Conservation (phyloP, 305 asterid species). For the Salvia sclarea region DNA sequence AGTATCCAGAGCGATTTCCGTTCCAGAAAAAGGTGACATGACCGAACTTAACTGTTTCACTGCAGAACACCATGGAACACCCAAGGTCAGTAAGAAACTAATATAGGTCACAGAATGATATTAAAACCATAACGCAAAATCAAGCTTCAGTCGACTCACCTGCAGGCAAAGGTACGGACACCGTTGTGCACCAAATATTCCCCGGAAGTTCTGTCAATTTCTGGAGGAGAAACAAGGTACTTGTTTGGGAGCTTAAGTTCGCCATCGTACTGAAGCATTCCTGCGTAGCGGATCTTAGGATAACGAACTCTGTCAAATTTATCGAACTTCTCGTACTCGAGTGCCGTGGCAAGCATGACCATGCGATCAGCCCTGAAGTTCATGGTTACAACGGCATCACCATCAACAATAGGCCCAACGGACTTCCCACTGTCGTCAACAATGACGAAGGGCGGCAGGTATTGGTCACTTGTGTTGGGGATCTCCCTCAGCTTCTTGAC, state of each 20-base stretch:
- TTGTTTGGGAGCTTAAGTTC: slow-evolving; percentile 87
- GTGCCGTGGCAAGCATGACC: slow-evolving; percentile 92
- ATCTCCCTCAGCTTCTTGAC: slow-evolving; percentile 78
- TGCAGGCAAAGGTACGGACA: slow-evolving; percentile 88
- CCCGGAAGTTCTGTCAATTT: slow-evolving; percentile 93
- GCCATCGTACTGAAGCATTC: slow-evolving; percentile 98
- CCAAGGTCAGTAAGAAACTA: neutral
- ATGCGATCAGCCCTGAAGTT: slow-evolving; percentile 97
- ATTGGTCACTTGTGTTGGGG: slow-evolving; percentile 72
- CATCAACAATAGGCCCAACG: slow-evolving; percentile 91
- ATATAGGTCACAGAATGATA: neutral
- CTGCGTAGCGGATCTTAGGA: slow-evolving; percentile 88
- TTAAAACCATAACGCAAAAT: neutral
- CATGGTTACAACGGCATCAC: slow-evolving; percentile 93
- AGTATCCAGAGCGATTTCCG: slow-evolving; percentile 94
- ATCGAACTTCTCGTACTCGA: slow-evolving; percentile 76
- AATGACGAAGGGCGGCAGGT: slow-evolving; percentile 87
- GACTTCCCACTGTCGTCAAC: slow-evolving; percentile 82
- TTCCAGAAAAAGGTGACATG: slow-evolving; percentile 99
- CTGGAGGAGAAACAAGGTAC: slow-evolving; percentile 95
- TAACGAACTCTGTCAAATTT: slow-evolving; percentile 83
- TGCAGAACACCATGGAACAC: slow-evolving; percentile 36
- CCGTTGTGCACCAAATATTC: slow-evolving; percentile 87
- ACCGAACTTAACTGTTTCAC: slow-evolving; percentile 96
- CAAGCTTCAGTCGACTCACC: slow-evolving; percentile 45